Evolutionary conservation across 768 basidiomycete species (phyloP).

Genomic region (Leccinum disarticulatum): DNA sequence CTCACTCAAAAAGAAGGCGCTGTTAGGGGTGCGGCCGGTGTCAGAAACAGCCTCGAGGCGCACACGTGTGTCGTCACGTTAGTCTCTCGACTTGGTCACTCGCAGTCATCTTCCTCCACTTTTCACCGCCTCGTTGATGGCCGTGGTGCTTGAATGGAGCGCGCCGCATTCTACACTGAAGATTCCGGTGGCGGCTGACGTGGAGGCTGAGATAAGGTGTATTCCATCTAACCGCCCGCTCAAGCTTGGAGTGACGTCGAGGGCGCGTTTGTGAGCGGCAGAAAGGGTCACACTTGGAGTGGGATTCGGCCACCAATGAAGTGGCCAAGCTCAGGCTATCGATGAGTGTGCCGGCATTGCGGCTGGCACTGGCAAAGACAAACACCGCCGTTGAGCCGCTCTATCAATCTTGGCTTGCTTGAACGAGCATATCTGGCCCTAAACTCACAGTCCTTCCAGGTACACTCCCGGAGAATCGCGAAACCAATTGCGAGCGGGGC

Average conservation of each 20-base stretch:
- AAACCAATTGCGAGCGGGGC: background rate
- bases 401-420: background rate
- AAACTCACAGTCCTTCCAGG: conserved; percentile 3
- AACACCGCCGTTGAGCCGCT: conserved; percentile 8
- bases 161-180: background rate
- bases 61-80: conserved; percentile 16
- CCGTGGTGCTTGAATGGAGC: conserved; percentile 11
- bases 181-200: background rate
- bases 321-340: background rate
- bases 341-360: background rate
- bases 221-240: background rate
- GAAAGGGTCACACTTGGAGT: background rate
- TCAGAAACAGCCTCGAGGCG: conserved; percentile 18
- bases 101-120: conserved; percentile 2
- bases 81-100: background rate
- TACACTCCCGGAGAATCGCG: background rate
- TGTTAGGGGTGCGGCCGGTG: conserved; percentile 13
- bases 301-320: background rate
- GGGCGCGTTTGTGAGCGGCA: background rate
- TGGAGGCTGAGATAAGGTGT: background rate
- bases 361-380: conserved; percentile 14
- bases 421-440: background rate
- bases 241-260: background rate
- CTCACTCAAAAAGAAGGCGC: conserved; percentile 2
- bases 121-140: conserved; percentile 8